phyloP scores from a whole-genome alignment of 169 alveolate species.

The Amoebophrya sp. region DNA sequence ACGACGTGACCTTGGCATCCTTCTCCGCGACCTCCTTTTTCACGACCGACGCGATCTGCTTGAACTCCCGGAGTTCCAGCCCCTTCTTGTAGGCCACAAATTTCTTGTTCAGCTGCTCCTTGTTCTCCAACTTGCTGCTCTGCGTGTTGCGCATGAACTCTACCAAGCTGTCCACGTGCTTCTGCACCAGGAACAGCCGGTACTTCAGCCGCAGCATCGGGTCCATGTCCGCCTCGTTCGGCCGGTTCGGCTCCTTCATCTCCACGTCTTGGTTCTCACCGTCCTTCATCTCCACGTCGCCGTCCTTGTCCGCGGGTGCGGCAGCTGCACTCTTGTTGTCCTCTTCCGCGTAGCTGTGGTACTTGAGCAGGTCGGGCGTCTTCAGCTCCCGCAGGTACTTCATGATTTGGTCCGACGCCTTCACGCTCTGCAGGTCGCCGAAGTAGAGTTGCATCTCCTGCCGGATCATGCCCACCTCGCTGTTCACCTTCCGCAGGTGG shows the following conservation, averaged over 20 bases:
- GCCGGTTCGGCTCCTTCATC: no score
- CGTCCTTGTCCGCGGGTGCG: no score
- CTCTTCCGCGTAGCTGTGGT: no score
- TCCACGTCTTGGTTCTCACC: neutral
- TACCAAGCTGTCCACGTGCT: neutral
- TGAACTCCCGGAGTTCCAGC: neutral
- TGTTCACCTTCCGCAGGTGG: neutral
- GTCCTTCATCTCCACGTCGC: slow-evolving; percentile 2
- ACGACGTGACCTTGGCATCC: no score
- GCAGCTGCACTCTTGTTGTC: no score
- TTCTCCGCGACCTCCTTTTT: no score
- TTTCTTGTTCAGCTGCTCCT: neutral
- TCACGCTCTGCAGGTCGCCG: neutral
- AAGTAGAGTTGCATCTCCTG: neutral
- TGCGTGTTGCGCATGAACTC: neutral
- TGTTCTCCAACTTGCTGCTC: neutral
- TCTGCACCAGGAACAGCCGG: neutral
- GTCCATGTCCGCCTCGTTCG: neutral
- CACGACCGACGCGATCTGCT: no score
- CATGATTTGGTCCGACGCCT: neutral
- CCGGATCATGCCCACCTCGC: neutral
- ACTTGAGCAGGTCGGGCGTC: no score
- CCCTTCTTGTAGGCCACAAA: neutral
- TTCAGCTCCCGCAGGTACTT: neutral
- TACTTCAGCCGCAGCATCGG: slow-evolving; percentile 7